Evolutionary conservation across 2,329 filamentous ascomycete species (phyloP).

Genomic region (Neonectria magnoliae): DNA sequence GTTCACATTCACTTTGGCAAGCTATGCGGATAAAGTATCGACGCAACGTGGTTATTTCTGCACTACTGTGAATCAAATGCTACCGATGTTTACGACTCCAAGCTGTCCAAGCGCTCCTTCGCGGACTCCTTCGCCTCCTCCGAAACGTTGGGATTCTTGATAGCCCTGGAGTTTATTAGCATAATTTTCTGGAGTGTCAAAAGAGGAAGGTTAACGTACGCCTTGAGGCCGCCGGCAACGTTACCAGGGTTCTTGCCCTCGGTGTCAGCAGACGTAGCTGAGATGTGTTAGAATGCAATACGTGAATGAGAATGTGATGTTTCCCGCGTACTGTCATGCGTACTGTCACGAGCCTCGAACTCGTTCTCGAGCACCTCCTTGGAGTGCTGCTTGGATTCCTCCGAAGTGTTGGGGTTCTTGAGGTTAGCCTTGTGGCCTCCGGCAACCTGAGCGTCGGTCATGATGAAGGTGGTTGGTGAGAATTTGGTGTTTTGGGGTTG

Average conservation of each 20-base stretch:
- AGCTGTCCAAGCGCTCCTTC: slow-evolving; percentile 58
- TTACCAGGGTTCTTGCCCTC: slow-evolving; percentile 64
- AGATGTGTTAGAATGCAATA: slow-evolving; percentile 17
- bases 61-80: neutral
- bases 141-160: slow-evolving; percentile 67
- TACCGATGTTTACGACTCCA: slow-evolving; percentile 10
- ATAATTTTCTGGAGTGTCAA: too few species aligned
- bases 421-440: slow-evolving; percentile 69
- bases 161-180: slow-evolving; percentile 49
- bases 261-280: slow-evolving; percentile 37
- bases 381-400: slow-evolving; percentile 66
- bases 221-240: slow-evolving; percentile 62
- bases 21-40: neutral
- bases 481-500: neutral
- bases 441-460: slow-evolving; percentile 62
- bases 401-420: slow-evolving; percentile 65
- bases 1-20: neutral
- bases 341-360: slow-evolving; percentile 55
- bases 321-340: slow-evolving; percentile 43
- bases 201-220: slow-evolving; percentile 49
- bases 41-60: neutral
- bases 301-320: neutral
- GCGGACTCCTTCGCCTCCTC: slow-evolving; percentile 65
- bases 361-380: slow-evolving; percentile 61
- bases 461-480: slow-evolving; percentile 45